Evolutionary conservation across 768 basidiomycete genomes (phyloP), one percentile per base, ranked within the genome.

Genomic region (Hebeloma cylindrosporum): DNA sequence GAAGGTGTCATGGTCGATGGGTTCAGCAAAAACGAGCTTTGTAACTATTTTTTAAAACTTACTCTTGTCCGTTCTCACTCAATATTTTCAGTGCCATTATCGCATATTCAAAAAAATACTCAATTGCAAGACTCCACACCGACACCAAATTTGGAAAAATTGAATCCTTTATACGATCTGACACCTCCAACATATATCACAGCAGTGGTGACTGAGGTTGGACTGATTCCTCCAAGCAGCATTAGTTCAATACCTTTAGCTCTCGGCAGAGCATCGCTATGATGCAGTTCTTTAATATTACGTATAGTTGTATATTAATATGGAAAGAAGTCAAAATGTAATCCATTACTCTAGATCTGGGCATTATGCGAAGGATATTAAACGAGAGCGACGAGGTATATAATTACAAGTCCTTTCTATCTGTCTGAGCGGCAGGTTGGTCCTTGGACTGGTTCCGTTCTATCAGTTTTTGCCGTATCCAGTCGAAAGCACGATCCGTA

Each of bases 161-260:
- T 96, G 50, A 90, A 88, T 62, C 87, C 95, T 5, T 66, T 97
- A 9, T 99, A 98, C 60, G 96, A 99, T 64, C 72, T 98, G 32
- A 96, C 96, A 2, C 91, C 95, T 2, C 88, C 94, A 1, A 80
- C 79, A 14, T 88, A 82, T 60, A 93, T 99, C 51, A 95, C 96
- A 1, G 95, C 89, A 13, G 91, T 99, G 17, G 93, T 97, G 43
- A 97, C 95, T 2, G 96, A 99, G 68, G 93, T 94, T 32, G 95
- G 95, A 2, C 73, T 97, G 43, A 96, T 95, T 51, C 93, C 93
- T 3, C 91, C 93, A 0, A 92, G 85, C 54, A 91, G 91, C 50
- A 90, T 94, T 53, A 82, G 85, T 56, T 85, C 86, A 28, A 87
- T 92, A 63, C 83, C 86, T 13, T 70, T 86, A 43, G 87, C 88